Evolutionary conservation across 371 early-diverging fungal species (phyloP).

Genomic region (Rhizopus microsporus): DNA sequence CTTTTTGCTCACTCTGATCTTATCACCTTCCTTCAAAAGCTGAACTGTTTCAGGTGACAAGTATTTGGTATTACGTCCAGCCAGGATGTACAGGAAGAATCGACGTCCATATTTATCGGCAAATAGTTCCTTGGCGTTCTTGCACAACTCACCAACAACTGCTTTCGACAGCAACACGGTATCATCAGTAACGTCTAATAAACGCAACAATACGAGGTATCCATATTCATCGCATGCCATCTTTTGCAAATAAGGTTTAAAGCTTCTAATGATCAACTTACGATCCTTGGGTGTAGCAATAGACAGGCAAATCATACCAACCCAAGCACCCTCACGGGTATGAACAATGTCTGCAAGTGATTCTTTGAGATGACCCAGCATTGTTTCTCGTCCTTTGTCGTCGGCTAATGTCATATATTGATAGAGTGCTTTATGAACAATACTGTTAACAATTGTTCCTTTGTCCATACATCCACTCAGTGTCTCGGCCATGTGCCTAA

Average conservation of each 20-base stretch:
- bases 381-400: conserved; percentile 60
- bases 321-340: conserved; percentile 87
- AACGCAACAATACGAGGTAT: conserved; percentile 78
- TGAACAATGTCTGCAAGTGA: conserved; percentile 87
- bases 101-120: conserved; percentile 77
- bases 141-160: conserved; percentile 66
- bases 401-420: conserved; percentile 79
- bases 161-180: conserved; percentile 85
- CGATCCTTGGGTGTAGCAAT: conserved; percentile 87
- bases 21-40: conserved; percentile 63
- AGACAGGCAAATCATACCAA: conserved; percentile 79
- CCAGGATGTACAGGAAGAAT: conserved; percentile 70
- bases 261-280: conserved; percentile 84
- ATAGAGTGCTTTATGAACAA: conserved; percentile 85
- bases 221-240: conserved; percentile 91
- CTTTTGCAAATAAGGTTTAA: conserved; percentile 82
- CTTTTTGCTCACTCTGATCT: conserved; percentile 73
- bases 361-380: conserved; percentile 76
- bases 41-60: conserved; percentile 67
- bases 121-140: conserved; percentile 60
- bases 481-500: conserved; percentile 73
- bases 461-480: conserved; percentile 80
- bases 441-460: conserved; percentile 79
- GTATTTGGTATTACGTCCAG: conserved; percentile 73
- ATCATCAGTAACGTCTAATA: conserved; percentile 92